phyloP scores from a whole-genome alignment of 2,329 filamentous ascomycete species.

The Penicillium sp. region DNA sequence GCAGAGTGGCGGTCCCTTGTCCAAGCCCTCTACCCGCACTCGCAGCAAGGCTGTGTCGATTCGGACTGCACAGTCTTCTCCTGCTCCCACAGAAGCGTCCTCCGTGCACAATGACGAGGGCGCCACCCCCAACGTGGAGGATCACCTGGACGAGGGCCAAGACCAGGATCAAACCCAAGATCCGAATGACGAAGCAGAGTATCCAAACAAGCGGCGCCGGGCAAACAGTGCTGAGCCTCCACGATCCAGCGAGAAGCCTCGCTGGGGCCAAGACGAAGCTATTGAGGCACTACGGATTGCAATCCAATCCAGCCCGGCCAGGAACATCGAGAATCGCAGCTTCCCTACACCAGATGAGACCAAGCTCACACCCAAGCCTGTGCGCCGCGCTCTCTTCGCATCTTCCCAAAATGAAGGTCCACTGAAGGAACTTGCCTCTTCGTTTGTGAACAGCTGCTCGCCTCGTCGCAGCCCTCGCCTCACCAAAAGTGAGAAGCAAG shows the following conservation, averaged over 20 bases:
- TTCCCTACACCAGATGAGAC: constrained; percentile 49
- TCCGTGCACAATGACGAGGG: constrained; percentile 43
- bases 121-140: constrained; percentile 39
- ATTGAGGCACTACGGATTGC: constrained; percentile 56
- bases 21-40: constrained; percentile 38
- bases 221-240: constrained; percentile 54
- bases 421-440: constrained; percentile 43
- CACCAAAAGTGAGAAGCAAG: constrained; percentile 42
- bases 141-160: constrained; percentile 36
- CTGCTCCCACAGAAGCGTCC: constrained; percentile 43
- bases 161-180: constrained; percentile 19
- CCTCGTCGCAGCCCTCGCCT: constrained; percentile 52
- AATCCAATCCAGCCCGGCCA: constrained; percentile 64
- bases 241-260: constrained; percentile 36
- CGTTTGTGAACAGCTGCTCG: constrained; percentile 47
- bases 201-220: constrained; percentile 47
- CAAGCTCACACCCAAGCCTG: constrained; percentile 59
- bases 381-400: constrained; percentile 51
- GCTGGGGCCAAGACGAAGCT: constrained; percentile 45
- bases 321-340: constrained; percentile 52
- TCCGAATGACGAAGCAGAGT: constrained; percentile 38
- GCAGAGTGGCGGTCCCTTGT: constrained; percentile 36
- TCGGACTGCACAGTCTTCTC: constrained; percentile 44
- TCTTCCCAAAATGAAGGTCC: constrained; percentile 41
- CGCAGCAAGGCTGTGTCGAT: constrained; percentile 36